phyloP scores from a whole-genome alignment of 2,329 filamentous ascomycete genomes.

The Rugonectria rugulosa region DNA sequence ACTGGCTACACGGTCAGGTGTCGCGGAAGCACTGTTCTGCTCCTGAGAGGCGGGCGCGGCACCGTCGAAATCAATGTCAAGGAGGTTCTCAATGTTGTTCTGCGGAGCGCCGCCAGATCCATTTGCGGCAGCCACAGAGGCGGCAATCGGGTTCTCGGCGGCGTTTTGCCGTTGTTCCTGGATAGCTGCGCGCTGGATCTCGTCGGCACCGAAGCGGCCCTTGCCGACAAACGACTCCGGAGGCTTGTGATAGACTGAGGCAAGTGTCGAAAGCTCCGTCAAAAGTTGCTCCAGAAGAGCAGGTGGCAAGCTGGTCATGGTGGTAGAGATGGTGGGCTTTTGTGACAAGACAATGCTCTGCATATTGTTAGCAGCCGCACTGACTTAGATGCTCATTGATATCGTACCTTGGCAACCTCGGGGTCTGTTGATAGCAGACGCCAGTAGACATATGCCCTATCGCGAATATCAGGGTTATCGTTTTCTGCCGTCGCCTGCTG shows the following conservation, averaged over 20 bases:
- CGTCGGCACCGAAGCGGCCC: constrained; percentile 91
- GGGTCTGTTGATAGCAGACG: constrained; percentile 91
- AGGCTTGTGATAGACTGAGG: constrained; percentile 98
- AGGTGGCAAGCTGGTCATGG: constrained; percentile 87
- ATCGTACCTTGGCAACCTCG: constrained; percentile 80
- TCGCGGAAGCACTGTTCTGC: constrained; percentile 60
- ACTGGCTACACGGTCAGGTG: constrained; percentile 73
- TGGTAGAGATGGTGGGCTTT: constrained; percentile 92
- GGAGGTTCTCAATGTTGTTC: constrained; percentile 89
- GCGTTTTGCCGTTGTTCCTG: constrained; percentile 95
- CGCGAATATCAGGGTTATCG: constrained; percentile 96
- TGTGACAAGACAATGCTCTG: constrained; percentile 87
- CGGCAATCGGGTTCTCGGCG: constrained; percentile 92
- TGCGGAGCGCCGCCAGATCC: constrained; percentile 65
- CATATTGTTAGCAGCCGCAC: not conserved
- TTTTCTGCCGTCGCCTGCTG: constrained; percentile 93
- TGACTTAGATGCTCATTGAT: not conserved
- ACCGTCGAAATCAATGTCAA: constrained; percentile 97
- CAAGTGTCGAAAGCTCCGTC: constrained; percentile 88
- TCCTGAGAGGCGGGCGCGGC: constrained; percentile 89
- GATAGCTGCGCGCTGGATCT: constrained; percentile 93
- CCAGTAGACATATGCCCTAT: constrained; percentile 98
- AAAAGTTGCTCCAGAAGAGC: constrained; percentile 89
- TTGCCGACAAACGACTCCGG: constrained; percentile 98
- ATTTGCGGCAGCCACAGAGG: constrained; percentile 76